Conservation (phyloP, 2,329 filamentous ascomycete genomes). For the Septoria petroselini region DNA sequence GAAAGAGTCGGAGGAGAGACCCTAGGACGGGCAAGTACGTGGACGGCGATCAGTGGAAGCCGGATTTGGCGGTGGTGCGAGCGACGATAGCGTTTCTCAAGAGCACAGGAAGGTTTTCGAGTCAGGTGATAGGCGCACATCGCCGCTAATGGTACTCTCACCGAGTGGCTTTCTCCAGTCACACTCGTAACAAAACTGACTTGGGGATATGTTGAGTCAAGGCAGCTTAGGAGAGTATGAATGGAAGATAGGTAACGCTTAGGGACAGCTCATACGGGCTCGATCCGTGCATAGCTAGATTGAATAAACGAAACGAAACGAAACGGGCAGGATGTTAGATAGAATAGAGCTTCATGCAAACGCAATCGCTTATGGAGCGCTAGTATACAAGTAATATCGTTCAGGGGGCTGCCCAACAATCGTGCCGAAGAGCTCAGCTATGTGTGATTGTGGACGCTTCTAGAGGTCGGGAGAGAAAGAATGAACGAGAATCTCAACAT, state of each 20-base stretch:
- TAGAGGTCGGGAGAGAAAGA: too few species aligned
- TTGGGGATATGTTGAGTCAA: background rate
- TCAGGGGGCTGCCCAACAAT: too few species aligned
- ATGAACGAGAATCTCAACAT: too few species aligned
- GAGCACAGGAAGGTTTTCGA: background rate
- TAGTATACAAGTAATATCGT: too few species aligned
- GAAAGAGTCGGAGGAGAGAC: background rate
- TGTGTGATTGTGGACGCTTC: too few species aligned
- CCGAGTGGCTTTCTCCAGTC: background rate
- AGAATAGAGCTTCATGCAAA: too few species aligned
- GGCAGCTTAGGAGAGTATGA: background rate
- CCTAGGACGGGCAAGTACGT: background rate
- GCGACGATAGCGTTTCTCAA: background rate
- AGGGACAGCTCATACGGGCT: background rate
- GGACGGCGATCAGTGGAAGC: background rate
- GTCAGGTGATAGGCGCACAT: slow-evolving; percentile 1
- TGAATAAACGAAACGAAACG: background rate
- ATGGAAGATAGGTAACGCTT: background rate
- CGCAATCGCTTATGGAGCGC: too few species aligned
- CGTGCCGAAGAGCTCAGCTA: too few species aligned
- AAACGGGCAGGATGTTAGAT: too few species aligned
- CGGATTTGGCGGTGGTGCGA: background rate
- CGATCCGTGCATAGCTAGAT: background rate
- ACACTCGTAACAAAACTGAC: background rate
- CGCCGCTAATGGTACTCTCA: slow-evolving; percentile 1